Evolutionary conservation across 2,329 filamentous ascomycete genomes (phyloP).

Genomic region (Beauveria rudraprayagi): DNA sequence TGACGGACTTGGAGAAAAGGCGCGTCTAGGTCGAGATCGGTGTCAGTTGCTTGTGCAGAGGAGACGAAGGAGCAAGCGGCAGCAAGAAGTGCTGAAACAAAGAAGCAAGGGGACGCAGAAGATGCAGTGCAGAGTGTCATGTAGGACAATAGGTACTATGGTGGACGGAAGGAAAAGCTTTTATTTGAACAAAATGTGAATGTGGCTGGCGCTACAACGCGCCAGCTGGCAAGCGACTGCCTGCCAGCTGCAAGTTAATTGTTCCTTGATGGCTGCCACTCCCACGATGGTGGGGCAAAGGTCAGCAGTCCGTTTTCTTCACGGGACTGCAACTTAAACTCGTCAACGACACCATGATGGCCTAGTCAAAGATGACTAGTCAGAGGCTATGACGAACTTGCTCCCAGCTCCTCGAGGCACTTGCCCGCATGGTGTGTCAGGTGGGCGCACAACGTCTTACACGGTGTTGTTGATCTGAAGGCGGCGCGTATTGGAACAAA

Average conservation of each 20-base stretch:
- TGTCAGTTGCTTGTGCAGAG: not conserved
- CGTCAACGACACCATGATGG: not conserved
- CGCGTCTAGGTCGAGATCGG: not conserved
- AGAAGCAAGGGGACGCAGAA: not conserved
- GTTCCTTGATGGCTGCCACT: not conserved
- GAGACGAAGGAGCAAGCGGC: not conserved
- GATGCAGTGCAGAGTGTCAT: not conserved
- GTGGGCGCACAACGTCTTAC: slow-evolving; percentile 10
- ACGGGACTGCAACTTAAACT: slow-evolving; percentile 4
- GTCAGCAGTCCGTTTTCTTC: slow-evolving; percentile 3
- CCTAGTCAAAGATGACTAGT: not conserved
- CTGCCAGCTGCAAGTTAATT: not conserved
- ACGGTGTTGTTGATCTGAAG: not conserved
- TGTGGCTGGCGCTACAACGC: not conserved
- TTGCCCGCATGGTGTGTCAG: slow-evolving; percentile 6
- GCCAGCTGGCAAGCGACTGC: slow-evolving; percentile 1
- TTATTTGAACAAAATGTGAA: slow-evolving; percentile 5
- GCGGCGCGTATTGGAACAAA: not conserved
- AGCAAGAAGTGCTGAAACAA: not conserved
- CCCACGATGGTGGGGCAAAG: slow-evolving; percentile 3
- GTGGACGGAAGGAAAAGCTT: not conserved
- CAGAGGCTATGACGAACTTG: not conserved
- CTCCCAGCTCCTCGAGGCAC: not conserved
- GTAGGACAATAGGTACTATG: slow-evolving; percentile 6
- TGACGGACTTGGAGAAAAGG: not conserved